Base-by-base conservation (phyloP, 176 grass and related monocot genomes). In the Typha latifolia region DNA sequence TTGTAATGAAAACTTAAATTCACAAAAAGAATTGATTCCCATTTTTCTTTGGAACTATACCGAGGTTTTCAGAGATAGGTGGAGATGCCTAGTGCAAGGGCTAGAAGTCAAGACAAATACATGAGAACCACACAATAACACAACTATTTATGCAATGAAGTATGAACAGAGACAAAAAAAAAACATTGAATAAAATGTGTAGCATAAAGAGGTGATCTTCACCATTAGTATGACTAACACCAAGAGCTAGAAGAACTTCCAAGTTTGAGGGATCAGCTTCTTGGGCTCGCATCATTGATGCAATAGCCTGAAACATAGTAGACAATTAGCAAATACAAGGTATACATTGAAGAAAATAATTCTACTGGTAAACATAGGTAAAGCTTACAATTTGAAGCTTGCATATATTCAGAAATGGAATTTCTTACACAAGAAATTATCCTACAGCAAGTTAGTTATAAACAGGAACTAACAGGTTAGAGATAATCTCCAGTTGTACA, bases 161-260 rank as follows among this genome's bases (percentile, higher is more conserved):
- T 68, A 57, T 56, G 27, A 74, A 26, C n/a, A 63, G 13, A 66
- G 2, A 2, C 12, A 52, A 47, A 72, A 59, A 72, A 59, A 9
- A 62, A 56, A 11, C 56, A 12, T 21, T 47, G 62, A 74, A 32
- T 48, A 51, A 12, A 75, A 34, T 15, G 52, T 32, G 23, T 74
- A 49, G 63, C 49, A 66, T 47, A 56, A 75, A 62, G 49, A 61
- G 20, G 79, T 70, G 32, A 55, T 78, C 64, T 74, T 84, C 16
- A 99, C 94, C 94, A 10, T 99, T 99, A 23, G 94, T 99, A 75
- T 99, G 94, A 89, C 94, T 99, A 56, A 99, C 94, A 80, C 94
- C 94, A 72, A 99, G 94, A 78, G 94, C 79, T 57, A 99, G 94
- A 85, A 99, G 94, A 76, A 99, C 79, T 90, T 99, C 94, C 20